A percentile compares a stretch with the other conserved stretches of the same genome.
These are phyloP conservation scores for Kluyveromyces nonfermentans DNA, from an alignment of 805 yeast species.

Conservation along the genomic window DNA sequence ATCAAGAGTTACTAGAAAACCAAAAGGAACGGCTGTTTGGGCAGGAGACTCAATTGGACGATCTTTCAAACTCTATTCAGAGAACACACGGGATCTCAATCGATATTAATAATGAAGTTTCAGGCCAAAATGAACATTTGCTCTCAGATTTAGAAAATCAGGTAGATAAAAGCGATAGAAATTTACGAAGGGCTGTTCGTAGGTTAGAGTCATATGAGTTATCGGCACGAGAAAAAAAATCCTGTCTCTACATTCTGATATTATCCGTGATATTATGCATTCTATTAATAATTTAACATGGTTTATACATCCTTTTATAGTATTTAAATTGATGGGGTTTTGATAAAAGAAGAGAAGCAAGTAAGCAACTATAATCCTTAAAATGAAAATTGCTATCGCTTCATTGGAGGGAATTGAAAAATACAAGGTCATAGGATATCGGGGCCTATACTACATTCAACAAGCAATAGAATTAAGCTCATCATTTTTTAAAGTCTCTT, in stretches of 20 bases:
- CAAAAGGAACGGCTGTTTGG: constrained; percentile 40
- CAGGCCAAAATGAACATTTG: constrained; percentile 37
- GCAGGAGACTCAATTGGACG: constrained; percentile 38
- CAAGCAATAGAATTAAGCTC: neutral
- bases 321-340: neutral
- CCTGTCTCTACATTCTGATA: constrained; percentile 39
- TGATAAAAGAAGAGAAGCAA: neutral
- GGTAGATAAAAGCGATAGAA: constrained; percentile 34
- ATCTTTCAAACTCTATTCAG: constrained; percentile 35
- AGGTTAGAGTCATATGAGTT: constrained; percentile 33
- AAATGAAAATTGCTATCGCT: too few species aligned
- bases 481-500: neutral
- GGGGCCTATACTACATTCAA: neutral
- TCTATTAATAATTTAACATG: constrained; percentile 29
- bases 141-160: constrained; percentile 42
- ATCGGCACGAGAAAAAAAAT: constrained; percentile 39
- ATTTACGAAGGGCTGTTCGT: constrained; percentile 33
- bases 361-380: neutral
- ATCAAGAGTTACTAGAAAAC: constrained; percentile 30
- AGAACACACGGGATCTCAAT: constrained; percentile 38
- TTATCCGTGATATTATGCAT: constrained; percentile 37
- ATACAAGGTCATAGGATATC: neutral
- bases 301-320: neutral
- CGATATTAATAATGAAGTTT: constrained; percentile 39
- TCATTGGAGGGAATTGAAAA: neutral